A percentile compares a stretch with the other conserved stretches of the same genome.
Conservation (phyloP, 257 asterid species). For the Ilex aquifolium region DNA sequence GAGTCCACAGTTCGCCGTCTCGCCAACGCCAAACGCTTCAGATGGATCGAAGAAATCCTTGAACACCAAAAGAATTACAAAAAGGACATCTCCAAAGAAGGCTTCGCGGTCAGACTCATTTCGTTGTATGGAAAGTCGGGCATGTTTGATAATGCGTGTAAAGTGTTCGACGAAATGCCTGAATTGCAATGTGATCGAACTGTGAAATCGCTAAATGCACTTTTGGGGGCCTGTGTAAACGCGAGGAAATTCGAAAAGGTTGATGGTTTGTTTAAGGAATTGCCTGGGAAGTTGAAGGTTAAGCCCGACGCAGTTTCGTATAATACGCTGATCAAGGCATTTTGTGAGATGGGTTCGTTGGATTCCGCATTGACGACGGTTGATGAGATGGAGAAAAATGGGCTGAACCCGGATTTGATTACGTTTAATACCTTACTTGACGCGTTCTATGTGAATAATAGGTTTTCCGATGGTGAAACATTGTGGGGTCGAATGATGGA, state of each 20-base stretch:
- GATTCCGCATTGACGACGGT: conserved; percentile 37
- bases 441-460: conserved; percentile 16
- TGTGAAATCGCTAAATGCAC: conserved; percentile 40
- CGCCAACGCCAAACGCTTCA: conserved; percentile 13
- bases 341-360: conserved; percentile 29
- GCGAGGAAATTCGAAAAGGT: conserved; percentile 22
- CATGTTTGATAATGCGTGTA: conserved; percentile 38
- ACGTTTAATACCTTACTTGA: conserved; percentile 29
- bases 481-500: conserved; percentile 43
- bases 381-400: conserved; percentile 34
- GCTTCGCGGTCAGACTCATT: conserved; percentile 28
- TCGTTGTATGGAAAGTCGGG: conserved; percentile 34
- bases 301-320: conserved; percentile 39
- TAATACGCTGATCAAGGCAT: conserved; percentile 26
- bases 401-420: conserved; percentile 19
- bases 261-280: conserved; percentile 24
- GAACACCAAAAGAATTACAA: conserved; percentile 27
- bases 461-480: conserved; percentile 31
- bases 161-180: conserved; percentile 62
- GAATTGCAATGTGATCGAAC: conserved; percentile 37
- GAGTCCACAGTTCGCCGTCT: conserved; percentile 19
- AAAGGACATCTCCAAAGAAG: conserved; percentile 21
- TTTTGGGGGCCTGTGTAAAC: conserved; percentile 32
- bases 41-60: conserved; percentile 25
- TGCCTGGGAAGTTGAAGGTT: conserved; percentile 30